Conservation (phyloP, 2,329 filamentous ascomycete species). For the Amphichorda felina region DNA sequence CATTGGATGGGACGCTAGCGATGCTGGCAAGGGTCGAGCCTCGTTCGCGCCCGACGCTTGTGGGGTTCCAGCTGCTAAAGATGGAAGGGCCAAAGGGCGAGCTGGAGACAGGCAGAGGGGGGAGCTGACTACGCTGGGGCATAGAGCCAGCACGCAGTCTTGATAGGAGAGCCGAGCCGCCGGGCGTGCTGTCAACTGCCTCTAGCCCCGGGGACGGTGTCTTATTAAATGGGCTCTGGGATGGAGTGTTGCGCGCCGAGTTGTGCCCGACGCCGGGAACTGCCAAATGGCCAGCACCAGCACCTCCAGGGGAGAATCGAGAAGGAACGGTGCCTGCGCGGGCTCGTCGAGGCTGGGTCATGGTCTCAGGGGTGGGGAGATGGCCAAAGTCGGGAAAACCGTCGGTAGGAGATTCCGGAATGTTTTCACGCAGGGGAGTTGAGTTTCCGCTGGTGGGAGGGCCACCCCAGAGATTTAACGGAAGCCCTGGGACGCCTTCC, state of each 20-base stretch:
- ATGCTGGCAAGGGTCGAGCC: constrained; percentile 74
- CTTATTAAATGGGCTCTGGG: constrained; percentile 71
- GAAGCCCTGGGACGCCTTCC: constrained; percentile 65
- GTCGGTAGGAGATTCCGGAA: constrained; percentile 92
- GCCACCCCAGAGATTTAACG: constrained; percentile 76
- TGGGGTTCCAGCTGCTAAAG: constrained; percentile 77
- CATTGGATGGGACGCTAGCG: constrained; percentile 83
- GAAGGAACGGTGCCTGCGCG: constrained; percentile 95
- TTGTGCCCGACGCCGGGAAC: constrained; percentile 54
- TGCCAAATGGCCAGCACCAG: constrained; percentile 45
- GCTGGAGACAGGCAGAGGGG: constrained; percentile 37
- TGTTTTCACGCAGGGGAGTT: constrained; percentile 90
- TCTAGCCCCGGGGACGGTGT: constrained; percentile 47
- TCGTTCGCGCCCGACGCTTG: constrained; percentile 57
- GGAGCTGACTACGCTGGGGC: constrained; percentile 71
- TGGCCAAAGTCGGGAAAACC: constrained; percentile 85
- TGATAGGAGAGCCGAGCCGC: constrained; percentile 65
- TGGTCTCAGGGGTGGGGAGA: constrained; percentile 51
- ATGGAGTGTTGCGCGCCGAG: constrained; percentile 73
- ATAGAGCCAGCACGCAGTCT: constrained; percentile 85
- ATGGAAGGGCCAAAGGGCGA: constrained; percentile 80
- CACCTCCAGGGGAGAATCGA: constrained; percentile 70
- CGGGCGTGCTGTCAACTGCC: constrained; percentile 30
- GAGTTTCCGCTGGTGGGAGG: constrained; percentile 94
- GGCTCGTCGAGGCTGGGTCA: constrained; percentile 64